Evolutionary conservation across 805 yeast species (phyloP).

Genomic region (Hanseniaspora clermontiae): DNA sequence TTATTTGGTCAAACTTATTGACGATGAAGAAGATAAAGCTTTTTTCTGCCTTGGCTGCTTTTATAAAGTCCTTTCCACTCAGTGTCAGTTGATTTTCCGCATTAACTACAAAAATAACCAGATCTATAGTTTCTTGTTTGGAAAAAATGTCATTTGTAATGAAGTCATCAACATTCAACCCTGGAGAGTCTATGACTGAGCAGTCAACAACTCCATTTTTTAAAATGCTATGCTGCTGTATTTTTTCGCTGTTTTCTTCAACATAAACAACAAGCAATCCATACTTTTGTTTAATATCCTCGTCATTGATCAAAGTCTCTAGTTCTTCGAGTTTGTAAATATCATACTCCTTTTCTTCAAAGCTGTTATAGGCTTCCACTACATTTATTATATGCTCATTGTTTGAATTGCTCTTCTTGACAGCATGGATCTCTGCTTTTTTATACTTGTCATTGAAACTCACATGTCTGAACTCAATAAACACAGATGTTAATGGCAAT

Average conservation of each 20-base stretch:
- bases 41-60: slow-evolving; percentile 82
- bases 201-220: slow-evolving; percentile 88
- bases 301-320: slow-evolving; percentile 51
- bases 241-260: slow-evolving; percentile 36
- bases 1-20: slow-evolving; percentile 78
- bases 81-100: slow-evolving; percentile 93
- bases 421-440: slow-evolving; percentile 87
- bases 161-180: slow-evolving; percentile 80
- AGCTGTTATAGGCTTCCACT: slow-evolving; percentile 32
- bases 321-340: slow-evolving; percentile 47
- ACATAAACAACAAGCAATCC: slow-evolving; percentile 69
- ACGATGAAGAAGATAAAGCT: slow-evolving; percentile 87
- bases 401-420: slow-evolving; percentile 25
- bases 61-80: slow-evolving; percentile 85
- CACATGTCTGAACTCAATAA: slow-evolving; percentile 86
- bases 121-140: slow-evolving; percentile 91
- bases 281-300: slow-evolving; percentile 59
- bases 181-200: slow-evolving; percentile 92
- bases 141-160: slow-evolving; percentile 92
- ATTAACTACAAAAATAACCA: slow-evolving; percentile 89
- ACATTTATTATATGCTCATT: slow-evolving; percentile 26
- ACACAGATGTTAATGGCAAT: slow-evolving; percentile 93
- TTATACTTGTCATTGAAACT: slow-evolving; percentile 45
- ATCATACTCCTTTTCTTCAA: slow-evolving; percentile 37
- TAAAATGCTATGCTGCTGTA: slow-evolving; percentile 54